phyloP scores from a whole-genome alignment of 345 rosid species.

The Viola odorata region DNA sequence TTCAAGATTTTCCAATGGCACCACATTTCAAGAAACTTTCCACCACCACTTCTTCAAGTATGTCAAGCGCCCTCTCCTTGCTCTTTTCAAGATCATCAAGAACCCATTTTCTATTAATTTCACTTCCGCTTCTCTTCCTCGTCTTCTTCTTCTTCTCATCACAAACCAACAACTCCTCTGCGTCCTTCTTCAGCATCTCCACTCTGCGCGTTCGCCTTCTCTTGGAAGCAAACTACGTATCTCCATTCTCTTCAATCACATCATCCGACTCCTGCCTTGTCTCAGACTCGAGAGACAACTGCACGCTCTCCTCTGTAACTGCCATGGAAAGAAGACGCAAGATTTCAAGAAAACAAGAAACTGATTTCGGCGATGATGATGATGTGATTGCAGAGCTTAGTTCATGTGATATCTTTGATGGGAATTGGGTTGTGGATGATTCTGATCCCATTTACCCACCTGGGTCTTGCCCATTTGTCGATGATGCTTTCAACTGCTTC shows the following conservation, averaged over 20 bases:
- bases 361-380: background rate
- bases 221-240: constrained; percentile 41
- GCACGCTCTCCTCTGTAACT: constrained; percentile 39
- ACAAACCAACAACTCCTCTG: constrained; percentile 30
- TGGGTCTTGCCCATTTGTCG: constrained; percentile 56
- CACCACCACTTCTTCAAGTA: constrained; percentile 5
- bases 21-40: constrained; percentile 20
- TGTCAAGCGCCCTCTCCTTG: constrained; percentile 20
- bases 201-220: constrained; percentile 45
- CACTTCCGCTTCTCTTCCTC: constrained; percentile 40
- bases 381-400: constrained; percentile 17
- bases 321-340: constrained; percentile 24
- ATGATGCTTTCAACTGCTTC: constrained; percentile 52
- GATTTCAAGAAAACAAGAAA: constrained; percentile 24
- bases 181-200: constrained; percentile 27
- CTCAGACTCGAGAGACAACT: constrained; percentile 32
- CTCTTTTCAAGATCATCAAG: constrained; percentile 20
- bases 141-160: constrained; percentile 45
- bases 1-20: constrained; percentile 11
- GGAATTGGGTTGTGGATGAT: constrained; percentile 52
- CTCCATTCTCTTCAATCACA: constrained; percentile 39
- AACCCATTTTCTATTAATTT: constrained; percentile 32
- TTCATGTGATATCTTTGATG: constrained; percentile 63
- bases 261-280: constrained; percentile 38
- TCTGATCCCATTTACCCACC: constrained; percentile 44